Percentiles rank a stretch among this genome's conserved stretches.
phyloP scores from a whole-genome alignment of 2,329 filamentous ascomycete genomes.

The Ustilaginoidea virens region DNA sequence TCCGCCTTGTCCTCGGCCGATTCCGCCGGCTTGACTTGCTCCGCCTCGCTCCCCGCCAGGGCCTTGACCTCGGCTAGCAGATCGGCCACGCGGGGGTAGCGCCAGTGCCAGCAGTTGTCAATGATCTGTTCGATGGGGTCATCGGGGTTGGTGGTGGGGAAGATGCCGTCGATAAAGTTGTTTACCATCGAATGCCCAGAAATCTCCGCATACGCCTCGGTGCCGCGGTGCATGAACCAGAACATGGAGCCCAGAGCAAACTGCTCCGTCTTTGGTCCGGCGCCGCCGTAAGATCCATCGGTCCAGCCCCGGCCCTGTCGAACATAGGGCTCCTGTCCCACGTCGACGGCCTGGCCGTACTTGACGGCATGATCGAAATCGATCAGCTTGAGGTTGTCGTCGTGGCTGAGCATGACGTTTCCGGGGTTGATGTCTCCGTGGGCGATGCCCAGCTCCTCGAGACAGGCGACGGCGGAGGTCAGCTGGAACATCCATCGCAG shows the following conservation, averaged over 20 bases:
- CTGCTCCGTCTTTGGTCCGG: slow-evolving; percentile 7
- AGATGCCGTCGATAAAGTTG: slow-evolving; percentile 5
- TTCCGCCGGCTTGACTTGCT: not conserved
- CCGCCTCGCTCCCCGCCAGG: not conserved
- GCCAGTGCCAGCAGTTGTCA: slow-evolving; percentile 7
- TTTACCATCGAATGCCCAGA: slow-evolving; percentile 5
- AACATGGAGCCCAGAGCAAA: slow-evolving; percentile 9
- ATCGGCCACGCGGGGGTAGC: slow-evolving; percentile 4
- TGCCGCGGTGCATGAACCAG: slow-evolving; percentile 8
- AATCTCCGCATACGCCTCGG: slow-evolving; percentile 8
- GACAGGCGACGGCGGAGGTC: slow-evolving; percentile 5
- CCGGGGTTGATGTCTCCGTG: slow-evolving; percentile 9
- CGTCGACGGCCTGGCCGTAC: slow-evolving; percentile 5
- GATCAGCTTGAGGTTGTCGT: slow-evolving; percentile 8
- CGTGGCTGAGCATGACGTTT: slow-evolving; percentile 7
- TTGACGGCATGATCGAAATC: slow-evolving; percentile 8
- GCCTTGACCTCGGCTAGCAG: slow-evolving; percentile 6
- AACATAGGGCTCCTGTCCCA: slow-evolving; percentile 10
- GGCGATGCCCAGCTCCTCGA: slow-evolving; percentile 7
- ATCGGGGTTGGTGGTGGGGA: slow-evolving; percentile 3
- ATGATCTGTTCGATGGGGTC: slow-evolving; percentile 8
- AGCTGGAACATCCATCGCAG: slow-evolving; percentile 7
- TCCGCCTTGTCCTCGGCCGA: not conserved
- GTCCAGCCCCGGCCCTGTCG: slow-evolving; percentile 4
- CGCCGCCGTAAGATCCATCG: slow-evolving; percentile 5